Evolutionary conservation across 495 filamentous ascomycete species (phyloP).

Genomic region (Jackrogersella multiformis): DNA sequence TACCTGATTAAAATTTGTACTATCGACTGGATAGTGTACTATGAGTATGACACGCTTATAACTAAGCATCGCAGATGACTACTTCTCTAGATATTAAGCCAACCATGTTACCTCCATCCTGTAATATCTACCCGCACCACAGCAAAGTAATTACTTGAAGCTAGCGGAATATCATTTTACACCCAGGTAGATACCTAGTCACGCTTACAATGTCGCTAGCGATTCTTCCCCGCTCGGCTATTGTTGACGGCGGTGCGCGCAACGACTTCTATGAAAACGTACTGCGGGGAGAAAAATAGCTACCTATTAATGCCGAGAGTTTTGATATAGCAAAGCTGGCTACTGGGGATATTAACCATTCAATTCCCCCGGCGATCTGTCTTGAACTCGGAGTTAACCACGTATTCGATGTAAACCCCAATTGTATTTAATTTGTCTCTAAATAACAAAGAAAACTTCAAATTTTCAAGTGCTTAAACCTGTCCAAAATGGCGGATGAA

Average conservation of each 20-base stretch:
- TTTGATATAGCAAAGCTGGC: background rate
- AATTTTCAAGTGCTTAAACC: background rate
- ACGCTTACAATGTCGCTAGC: background rate
- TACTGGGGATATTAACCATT: conserved; percentile 17
- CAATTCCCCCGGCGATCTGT: background rate
- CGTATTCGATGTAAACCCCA: background rate
- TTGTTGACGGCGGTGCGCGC: background rate
- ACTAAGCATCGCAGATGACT: no score
- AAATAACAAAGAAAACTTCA: no score
- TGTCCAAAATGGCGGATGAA: conserved; percentile 30
- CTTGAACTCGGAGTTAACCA: background rate
- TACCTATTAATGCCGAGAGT: conserved; percentile 21
- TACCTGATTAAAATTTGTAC: no score
- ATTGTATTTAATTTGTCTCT: background rate
- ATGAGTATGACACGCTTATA: no score
- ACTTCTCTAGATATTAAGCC: no score
- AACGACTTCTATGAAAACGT: background rate
- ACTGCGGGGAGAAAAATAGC: conserved; percentile 16
- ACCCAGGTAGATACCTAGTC: background rate
- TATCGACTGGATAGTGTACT: no score
- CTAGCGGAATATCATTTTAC: background rate
- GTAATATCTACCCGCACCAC: no score
- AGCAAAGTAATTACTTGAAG: no score
- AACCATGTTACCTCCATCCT: no score
- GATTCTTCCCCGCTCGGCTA: conserved; percentile 16